phyloP scores from a whole-genome alignment of 164 flowering plant species.

The Berberis thunbergii region DNA sequence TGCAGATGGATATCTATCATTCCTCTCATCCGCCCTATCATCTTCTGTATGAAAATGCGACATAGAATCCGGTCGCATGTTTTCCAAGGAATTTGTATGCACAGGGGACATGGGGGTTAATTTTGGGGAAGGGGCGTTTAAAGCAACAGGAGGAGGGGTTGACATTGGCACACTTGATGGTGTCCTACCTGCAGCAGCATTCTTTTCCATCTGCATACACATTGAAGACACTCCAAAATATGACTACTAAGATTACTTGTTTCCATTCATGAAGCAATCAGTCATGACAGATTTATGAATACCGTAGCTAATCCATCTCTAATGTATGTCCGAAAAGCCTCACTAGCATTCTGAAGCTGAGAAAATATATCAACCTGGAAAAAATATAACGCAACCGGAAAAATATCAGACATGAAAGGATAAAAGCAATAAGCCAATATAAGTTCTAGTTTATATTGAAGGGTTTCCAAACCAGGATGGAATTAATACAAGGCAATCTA shows the following conservation, averaged over 20 bases:
- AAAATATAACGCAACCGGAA: not conserved
- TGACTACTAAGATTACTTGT: no score
- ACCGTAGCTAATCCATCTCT: constrained; percentile 97
- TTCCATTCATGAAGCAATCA: no score
- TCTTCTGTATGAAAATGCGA: constrained; percentile 59
- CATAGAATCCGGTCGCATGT: constrained; percentile 47
- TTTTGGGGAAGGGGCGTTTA: constrained; percentile 65
- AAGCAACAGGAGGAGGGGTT: constrained; percentile 83
- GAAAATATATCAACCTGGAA: constrained; percentile 91
- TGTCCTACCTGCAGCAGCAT: constrained; percentile 93
- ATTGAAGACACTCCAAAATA: not conserved
- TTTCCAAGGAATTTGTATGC: constrained; percentile 43
- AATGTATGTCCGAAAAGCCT: constrained; percentile 95
- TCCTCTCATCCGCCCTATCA: constrained; percentile 39
- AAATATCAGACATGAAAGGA: not conserved
- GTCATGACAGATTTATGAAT: not conserved
- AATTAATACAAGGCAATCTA: not conserved
- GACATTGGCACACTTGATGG: constrained; percentile 83
- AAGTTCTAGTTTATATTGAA: not conserved
- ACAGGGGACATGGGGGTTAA: constrained; percentile 74
- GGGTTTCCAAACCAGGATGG: not conserved
- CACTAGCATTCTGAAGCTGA: constrained; percentile 99
- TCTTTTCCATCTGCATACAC: constrained; percentile 79
- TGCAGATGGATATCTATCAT: constrained; percentile 60
- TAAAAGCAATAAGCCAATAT: not conserved